These are phyloP conservation scores for Lycium ferocissimum DNA, from an alignment of 257 asterid genomes.

Conservation along the genomic window DNA sequence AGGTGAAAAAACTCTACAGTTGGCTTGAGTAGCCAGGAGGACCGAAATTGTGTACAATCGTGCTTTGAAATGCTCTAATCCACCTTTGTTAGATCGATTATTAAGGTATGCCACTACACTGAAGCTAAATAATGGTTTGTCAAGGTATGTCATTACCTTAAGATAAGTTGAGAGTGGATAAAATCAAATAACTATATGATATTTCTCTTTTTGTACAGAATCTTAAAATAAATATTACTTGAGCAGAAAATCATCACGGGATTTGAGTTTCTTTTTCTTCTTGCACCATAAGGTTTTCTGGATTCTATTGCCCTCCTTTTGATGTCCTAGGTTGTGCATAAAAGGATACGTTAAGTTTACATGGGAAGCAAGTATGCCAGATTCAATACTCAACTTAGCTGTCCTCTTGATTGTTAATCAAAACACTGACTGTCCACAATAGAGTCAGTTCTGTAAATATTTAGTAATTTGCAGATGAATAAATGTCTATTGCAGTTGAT, in stretches of 20 bases:
- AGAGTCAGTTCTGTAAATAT: background rate
- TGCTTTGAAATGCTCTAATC: constrained; percentile 77
- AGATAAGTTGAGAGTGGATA: background rate
- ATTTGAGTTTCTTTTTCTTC: background rate
- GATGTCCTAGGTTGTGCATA: too few species aligned
- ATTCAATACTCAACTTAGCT: background rate
- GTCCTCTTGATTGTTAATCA: background rate
- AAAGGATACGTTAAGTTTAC: too few species aligned
- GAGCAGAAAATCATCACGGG: background rate
- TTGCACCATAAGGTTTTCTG: too few species aligned
- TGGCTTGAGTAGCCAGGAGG: constrained; percentile 97
- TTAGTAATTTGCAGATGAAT: background rate
- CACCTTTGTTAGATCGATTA: constrained; percentile 71
- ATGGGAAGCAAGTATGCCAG: background rate
- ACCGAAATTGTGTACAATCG: constrained; percentile 87
- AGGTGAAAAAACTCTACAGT: constrained; percentile 91
- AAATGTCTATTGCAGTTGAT: background rate
- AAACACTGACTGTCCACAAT: background rate
- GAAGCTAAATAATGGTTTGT: background rate
- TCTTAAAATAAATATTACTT: background rate
- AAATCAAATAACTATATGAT: background rate
- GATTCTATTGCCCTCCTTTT: too few species aligned
- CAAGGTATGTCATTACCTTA: background rate
- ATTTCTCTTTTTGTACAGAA: background rate
- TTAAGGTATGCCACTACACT: constrained; percentile 59